Evolutionary conservation across 2,329 filamentous ascomycete species (phyloP).

Genomic region (Ceratocystis albifundus): DNA sequence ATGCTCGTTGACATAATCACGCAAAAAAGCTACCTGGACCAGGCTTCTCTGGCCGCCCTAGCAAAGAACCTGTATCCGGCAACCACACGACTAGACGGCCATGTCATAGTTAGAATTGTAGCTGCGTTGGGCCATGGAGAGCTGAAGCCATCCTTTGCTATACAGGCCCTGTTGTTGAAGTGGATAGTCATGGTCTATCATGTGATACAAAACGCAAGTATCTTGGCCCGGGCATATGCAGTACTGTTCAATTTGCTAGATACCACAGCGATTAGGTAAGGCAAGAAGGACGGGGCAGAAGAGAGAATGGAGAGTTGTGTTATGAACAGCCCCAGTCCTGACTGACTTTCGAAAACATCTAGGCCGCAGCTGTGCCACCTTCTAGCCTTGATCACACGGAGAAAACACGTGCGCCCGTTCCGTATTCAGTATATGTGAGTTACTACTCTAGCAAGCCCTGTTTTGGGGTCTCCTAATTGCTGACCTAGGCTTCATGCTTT

Average conservation of each 20-base stretch:
- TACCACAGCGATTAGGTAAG: slow-evolving; percentile 60
- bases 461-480: background rate
- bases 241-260: slow-evolving; percentile 73
- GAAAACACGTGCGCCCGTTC: slow-evolving; percentile 73
- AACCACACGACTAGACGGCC: slow-evolving; percentile 28
- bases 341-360: slow-evolving; percentile 16
- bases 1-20: slow-evolving; percentile 57
- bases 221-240: slow-evolving; percentile 59
- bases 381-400: slow-evolving; percentile 64
- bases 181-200: slow-evolving; percentile 73
- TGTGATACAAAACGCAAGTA: slow-evolving; percentile 49
- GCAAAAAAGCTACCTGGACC: slow-evolving; percentile 58
- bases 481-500: background rate
- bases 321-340: background rate
- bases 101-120: slow-evolving; percentile 53
- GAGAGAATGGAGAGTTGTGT: background rate
- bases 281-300: background rate
- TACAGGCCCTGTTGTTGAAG: slow-evolving; percentile 59
- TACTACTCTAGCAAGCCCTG: no score
- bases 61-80: slow-evolving; percentile 66
- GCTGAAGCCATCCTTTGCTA: slow-evolving; percentile 57
- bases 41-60: slow-evolving; percentile 57
- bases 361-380: slow-evolving; percentile 60
- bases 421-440: slow-evolving; percentile 64
- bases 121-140: slow-evolving; percentile 66